phyloP scores from a whole-genome alignment of 192 early-diverging fungal species.

The Mortierella claussenii region DNA sequence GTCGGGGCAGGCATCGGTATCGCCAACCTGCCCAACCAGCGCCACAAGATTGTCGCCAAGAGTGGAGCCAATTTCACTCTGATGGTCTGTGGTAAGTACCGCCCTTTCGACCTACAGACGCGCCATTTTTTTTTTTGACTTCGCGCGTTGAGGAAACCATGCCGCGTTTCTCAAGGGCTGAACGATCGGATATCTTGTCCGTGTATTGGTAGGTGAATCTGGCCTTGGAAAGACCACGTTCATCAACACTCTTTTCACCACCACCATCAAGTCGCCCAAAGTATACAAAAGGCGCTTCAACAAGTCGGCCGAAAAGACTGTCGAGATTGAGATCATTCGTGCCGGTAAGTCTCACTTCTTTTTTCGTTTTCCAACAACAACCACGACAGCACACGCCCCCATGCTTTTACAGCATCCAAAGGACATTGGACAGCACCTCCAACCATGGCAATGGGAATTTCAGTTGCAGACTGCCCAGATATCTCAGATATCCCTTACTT shows the following conservation, averaged over 20 bases:
- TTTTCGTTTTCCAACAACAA: not conserved
- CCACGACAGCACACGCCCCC: no score
- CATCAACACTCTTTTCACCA: conserved; percentile 98
- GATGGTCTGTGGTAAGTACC: conserved; percentile 91
- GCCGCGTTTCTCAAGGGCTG: no score
- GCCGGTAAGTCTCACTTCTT: conserved; percentile 71
- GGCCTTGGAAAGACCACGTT: conserved; percentile 99
- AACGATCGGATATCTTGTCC: no score
- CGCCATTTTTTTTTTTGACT: no score
- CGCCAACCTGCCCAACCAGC: conserved; percentile 98
- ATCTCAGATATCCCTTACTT: no score
- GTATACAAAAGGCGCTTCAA: conserved; percentile 81
- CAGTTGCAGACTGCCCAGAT: no score
- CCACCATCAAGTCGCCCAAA: conserved; percentile 92
- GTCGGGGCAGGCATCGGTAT: conserved; percentile 84
- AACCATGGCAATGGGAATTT: no score
- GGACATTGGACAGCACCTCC: no score
- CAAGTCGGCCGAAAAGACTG: conserved; percentile 94
- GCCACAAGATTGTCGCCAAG: conserved; percentile 97
- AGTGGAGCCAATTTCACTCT: conserved; percentile 96
- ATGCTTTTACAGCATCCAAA: no score
- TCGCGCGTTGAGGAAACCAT: no score
- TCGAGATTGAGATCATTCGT: conserved; percentile 98
- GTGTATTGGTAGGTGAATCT: conserved; percentile 79
- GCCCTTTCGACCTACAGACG: no score